Evolutionary conservation across 176 grass and related monocot genomes (phyloP), one percentile per base, ranked within the genome.

Genomic region (Zoysia japonica): DNA sequence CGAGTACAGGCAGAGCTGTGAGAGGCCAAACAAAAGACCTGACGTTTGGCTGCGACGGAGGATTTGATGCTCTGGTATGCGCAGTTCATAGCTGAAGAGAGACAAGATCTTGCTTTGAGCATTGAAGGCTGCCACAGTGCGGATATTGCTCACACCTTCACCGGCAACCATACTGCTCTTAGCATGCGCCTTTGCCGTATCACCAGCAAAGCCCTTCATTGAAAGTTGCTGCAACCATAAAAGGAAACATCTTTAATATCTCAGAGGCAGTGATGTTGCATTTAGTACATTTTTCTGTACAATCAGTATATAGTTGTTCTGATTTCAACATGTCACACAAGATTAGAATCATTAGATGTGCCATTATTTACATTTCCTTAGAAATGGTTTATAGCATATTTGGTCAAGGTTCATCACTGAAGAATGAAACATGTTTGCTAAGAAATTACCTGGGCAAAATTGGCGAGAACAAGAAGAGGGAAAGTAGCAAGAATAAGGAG

Each of bases 91-190:
- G 78, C 88, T 74, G 84, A 99, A 99, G 40, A 95, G 88, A 15
- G 88, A 87, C 50, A 95, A 52, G 49, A 99, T 80, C 79, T 93
- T 95, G 75, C 81, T 91, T 39, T 99, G 86, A 7, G 96, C 96
- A 17, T 95, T 95, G 88, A 99, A 99, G 3, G 96, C 96, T 2
- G 96, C 96, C 37, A 99, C 92, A 0, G 96, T 99, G 61, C 92
- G 88, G 67, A 99, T 99, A 80, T 99, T 99, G 86, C 92, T 91
- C 71, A 99, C 92, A 5, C 92, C 92, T 76, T 99, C 96, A 15
- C 92, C 92, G 0, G 96, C 96, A 50, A 99, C 90, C 92, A 95
- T 95, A 85, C 92, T 99, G 55, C 90, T 92, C 88, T 96, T 95
- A 51, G 96, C 96, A 68, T 99, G 92, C 5, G 96, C 96, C 52